phyloP scores from a whole-genome alignment of 345 rosid species.

The Salix viminalis region DNA sequence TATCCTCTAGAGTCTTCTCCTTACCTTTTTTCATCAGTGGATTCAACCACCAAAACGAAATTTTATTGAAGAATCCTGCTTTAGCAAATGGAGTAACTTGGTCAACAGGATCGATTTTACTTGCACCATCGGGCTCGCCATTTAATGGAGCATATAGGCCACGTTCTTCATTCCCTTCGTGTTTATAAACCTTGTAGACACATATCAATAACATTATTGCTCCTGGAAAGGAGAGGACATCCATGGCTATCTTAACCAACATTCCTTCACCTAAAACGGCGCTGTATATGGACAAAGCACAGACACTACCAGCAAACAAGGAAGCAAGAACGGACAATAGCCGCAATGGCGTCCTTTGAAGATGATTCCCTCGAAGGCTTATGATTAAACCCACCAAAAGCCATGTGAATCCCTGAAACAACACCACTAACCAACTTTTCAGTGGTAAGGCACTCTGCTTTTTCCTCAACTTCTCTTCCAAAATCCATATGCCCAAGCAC shows the following conservation, averaged over 20 bases:
- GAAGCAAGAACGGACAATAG: slow-evolving; percentile 47
- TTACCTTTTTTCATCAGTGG: slow-evolving; percentile 65
- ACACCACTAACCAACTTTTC: slow-evolving; percentile 40
- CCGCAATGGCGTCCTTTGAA: slow-evolving; percentile 36
- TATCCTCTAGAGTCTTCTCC: slow-evolving; percentile 60
- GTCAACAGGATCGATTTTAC: slow-evolving; percentile 24
- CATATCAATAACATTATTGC: slow-evolving; percentile 47
- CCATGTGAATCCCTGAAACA: slow-evolving; percentile 73
- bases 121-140: slow-evolving; percentile 28
- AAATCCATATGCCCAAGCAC: slow-evolving; percentile 49
- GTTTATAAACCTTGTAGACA: slow-evolving; percentile 39
- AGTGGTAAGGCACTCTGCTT: slow-evolving; percentile 40
- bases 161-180: slow-evolving; percentile 25
- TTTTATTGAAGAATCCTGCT: slow-evolving; percentile 59
- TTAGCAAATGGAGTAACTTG: slow-evolving; percentile 45
- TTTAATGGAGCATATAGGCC: slow-evolving; percentile 56
- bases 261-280: slow-evolving; percentile 27
- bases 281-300: slow-evolving; percentile 38
- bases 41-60: slow-evolving; percentile 93
- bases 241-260: slow-evolving; percentile 30
- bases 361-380: slow-evolving; percentile 37
- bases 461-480: slow-evolving; percentile 50
- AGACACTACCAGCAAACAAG: slow-evolving; percentile 43
- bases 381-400: slow-evolving; percentile 42
- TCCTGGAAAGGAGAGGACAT: slow-evolving; percentile 58